Evolutionary conservation across 2,329 filamentous ascomycete genomes (phyloP), one percentile per base, ranked within the genome.

Genomic region (Aspergillus sp.): DNA sequence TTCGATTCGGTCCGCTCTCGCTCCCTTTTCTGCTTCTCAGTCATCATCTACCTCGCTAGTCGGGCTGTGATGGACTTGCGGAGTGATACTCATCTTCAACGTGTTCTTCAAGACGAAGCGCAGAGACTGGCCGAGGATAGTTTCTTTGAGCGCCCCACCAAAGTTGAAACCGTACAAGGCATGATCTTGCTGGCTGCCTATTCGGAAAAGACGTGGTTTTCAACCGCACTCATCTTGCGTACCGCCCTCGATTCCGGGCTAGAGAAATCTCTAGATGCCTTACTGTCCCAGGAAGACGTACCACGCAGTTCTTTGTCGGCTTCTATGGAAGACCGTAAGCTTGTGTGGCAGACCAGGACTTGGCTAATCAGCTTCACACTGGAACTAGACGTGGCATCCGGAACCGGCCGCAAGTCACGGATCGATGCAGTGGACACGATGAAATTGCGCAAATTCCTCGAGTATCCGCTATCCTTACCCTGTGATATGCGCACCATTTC

Each of bases 201-300:
- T 25, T 75, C 73, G 0, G 73, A 75, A 54, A 75, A 75, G 38
- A 74, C 73, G 1, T 75, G 73, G 73, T 75, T 75, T 50, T 75
- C 73, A 0, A 75, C 71, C 2, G 73, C 73, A 6, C 68, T 75
- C 8, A 75, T 75, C 55, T 62, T 75, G 19, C 71, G 73, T 17
- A 75, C 73, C 0, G 73, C 73, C 2, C 56, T 75, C 17, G 73
- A 75, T 55, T 72, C 73, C 9, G 73, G 73, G 0, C 61, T 75
- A 0, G 73, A 75, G 55, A 75, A 75, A 48, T 75, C 73, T 0
- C 55, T 75, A 9, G 73, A 75, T 39, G 72, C 66, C 1, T 57
- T 75, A 21, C 28, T 75, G 8, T 66, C 71, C 2, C 73, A 75
- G 54, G 67, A 69, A 15, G 67, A 67, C 28, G 59, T 72, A 0